Base-by-base conservation (phyloP, 441 rosid species). In the Euphorbia schlechtendalii region DNA sequence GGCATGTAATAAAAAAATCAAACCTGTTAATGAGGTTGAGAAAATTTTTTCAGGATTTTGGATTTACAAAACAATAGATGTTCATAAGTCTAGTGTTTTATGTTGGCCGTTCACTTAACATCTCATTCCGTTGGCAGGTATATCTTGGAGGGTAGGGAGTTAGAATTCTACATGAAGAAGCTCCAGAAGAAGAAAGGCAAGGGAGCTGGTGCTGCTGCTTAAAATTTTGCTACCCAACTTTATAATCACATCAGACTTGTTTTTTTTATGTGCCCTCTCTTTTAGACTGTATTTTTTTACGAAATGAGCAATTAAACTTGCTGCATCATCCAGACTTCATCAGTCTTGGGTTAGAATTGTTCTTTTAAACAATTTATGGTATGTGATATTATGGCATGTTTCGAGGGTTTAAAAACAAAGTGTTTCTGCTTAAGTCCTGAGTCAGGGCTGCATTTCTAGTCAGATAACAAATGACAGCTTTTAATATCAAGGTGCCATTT, bases 151-250 rank as follows among this genome's bases (percentile, higher is more conserved):
- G 74, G 74, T 2, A 71, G 61, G 53, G 74, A 71, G 28, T 65
- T 71, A 4, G 70, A 71, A 51, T 71, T 71, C 56, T 71, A 65
- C 20, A 59, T 65, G 70, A 65, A 71, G 70, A 71, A 71, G 61
- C 14, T 71, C 61, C 74, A 65, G 45, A 65, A 30, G 70, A 71
- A 71, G 70, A 71, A 71, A 56, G 70, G 70, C 61, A 71, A 60
- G 58, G 66, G 74, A 53, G 74, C 74, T 36, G 69, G 68, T 6
- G 49, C 49, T 14, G 74, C 69, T 52, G 65, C 74, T 18, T 71
- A 49, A 85, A 46, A 49, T 51, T 52, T 48, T 63, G 46, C 14
- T 6, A 34, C 40, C 17, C 17, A 24, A 32, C 56, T 21, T 46
- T 43, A 57, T 56, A 55, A 43, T 56, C 27, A 14, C 55, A 45